Evolutionary conservation across 2,329 filamentous ascomycete genomes (phyloP).

Genomic region (Cadophora sp.): DNA sequence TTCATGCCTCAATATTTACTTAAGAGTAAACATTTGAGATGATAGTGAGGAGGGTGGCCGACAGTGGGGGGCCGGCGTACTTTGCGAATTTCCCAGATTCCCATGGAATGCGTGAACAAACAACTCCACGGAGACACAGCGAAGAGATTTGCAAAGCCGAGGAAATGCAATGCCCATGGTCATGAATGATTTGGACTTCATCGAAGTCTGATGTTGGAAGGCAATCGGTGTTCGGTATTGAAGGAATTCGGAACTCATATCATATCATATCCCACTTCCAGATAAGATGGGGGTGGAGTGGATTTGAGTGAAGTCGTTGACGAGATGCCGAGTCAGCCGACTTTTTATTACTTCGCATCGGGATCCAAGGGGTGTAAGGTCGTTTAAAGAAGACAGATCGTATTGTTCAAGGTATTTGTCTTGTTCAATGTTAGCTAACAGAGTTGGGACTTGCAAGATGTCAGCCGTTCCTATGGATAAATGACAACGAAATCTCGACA

Average conservation of each 20-base stretch:
- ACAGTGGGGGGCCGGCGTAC: too few species aligned
- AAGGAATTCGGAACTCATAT: background rate
- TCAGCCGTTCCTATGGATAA: background rate
- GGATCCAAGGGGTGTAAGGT: too few species aligned
- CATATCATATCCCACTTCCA: conserved; percentile 4
- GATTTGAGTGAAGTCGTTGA: background rate
- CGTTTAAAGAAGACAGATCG: too few species aligned
- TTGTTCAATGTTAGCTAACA: too few species aligned
- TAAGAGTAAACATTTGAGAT: too few species aligned
- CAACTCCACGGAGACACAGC: background rate
- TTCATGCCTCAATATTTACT: too few species aligned
- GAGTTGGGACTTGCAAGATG: too few species aligned
- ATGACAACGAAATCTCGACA: background rate
- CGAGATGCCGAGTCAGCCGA: conserved; percentile 1
- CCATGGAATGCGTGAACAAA: too few species aligned
- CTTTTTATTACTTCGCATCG: background rate
- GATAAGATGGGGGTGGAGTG: background rate
- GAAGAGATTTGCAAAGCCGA: background rate
- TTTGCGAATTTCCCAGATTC: too few species aligned
- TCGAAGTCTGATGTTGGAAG: background rate
- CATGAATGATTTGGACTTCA: background rate
- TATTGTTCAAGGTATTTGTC: too few species aligned
- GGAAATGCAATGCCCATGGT: background rate
- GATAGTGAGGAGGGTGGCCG: too few species aligned
- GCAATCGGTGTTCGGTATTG: background rate